These are phyloP conservation scores for Macrolepiota dolichaula DNA, from an alignment of 768 basidiomycete species.

Conservation along the genomic window DNA sequence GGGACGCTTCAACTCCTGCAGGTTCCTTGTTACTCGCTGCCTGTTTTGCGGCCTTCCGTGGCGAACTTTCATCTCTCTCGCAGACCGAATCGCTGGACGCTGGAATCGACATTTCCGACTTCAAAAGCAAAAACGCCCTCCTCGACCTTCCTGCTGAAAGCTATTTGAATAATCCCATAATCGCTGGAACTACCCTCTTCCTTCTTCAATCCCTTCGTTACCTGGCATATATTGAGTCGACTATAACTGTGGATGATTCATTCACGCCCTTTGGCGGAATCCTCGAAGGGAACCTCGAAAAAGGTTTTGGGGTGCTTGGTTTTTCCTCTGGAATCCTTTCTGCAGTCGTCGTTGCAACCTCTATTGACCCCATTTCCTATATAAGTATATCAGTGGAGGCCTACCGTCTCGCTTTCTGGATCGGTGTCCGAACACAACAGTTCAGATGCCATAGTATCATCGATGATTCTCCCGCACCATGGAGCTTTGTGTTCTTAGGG, in stretches of 20 bases:
- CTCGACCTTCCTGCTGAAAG: slow-evolving; percentile 28
- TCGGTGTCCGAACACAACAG: slow-evolving; percentile 41
- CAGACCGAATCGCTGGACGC: slow-evolving; percentile 26
- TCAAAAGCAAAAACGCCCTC: slow-evolving; percentile 31
- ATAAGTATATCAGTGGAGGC: slow-evolving; percentile 43
- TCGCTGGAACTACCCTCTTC: slow-evolving; percentile 44
- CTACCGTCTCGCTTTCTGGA: slow-evolving; percentile 52
- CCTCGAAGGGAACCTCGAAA: slow-evolving; percentile 29
- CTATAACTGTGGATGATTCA: slow-evolving; percentile 2
- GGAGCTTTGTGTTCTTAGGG: slow-evolving; percentile 40
- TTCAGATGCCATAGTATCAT: slow-evolving; percentile 18
- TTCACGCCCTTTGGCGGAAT: slow-evolving; percentile 22
- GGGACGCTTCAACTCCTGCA: slow-evolving; percentile 35
- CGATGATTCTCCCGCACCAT: slow-evolving; percentile 27
- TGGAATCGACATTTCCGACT: slow-evolving; percentile 39
- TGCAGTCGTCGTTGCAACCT: slow-evolving; percentile 50
- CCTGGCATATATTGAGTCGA: slow-evolving; percentile 33
- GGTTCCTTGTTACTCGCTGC: slow-evolving; percentile 43
- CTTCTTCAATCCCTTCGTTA: slow-evolving; percentile 49
- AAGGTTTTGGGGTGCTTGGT: slow-evolving; percentile 39
- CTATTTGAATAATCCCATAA: slow-evolving; percentile 41
- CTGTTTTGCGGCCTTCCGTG: slow-evolving; percentile 42
- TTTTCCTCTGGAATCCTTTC: slow-evolving; percentile 58
- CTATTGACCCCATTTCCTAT: slow-evolving; percentile 35
- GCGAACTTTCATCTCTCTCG: slow-evolving; percentile 40